phyloP scores from a whole-genome alignment of 2,329 filamentous ascomycete genomes.

The Microcera coccophila region DNA sequence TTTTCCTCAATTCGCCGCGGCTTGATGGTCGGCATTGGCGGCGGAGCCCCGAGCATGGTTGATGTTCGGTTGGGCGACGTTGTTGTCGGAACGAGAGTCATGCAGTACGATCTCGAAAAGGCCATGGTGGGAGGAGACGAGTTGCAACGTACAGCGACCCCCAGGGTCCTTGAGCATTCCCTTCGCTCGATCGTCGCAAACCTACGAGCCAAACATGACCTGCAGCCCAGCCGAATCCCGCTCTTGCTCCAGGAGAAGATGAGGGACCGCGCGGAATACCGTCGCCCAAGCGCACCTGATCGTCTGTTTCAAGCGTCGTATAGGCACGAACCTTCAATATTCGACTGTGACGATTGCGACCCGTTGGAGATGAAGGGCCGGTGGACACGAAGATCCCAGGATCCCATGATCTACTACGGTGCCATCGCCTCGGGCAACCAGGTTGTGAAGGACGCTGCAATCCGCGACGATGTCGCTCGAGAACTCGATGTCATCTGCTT shows the following conservation, averaged over 20 bases:
- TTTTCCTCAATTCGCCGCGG: slow-evolving; percentile 31
- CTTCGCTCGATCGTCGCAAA: slow-evolving; percentile 11
- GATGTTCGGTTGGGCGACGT: slow-evolving; percentile 27
- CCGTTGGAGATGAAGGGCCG: rapidly evolving
- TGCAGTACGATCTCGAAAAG: slow-evolving; percentile 27
- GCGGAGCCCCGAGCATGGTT: slow-evolving; percentile 9
- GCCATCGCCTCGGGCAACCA: slow-evolving; percentile 31
- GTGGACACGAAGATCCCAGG: not conserved
- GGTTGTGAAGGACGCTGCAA: slow-evolving; percentile 34
- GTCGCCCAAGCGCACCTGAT: slow-evolving; percentile 2
- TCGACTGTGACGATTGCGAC: slow-evolving; percentile 1
- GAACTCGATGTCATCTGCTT: slow-evolving; percentile 20
- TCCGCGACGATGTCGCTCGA: slow-evolving; percentile 28
- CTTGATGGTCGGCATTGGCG: slow-evolving; percentile 25
- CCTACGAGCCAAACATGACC: slow-evolving; percentile 9
- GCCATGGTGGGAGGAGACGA: slow-evolving; percentile 1
- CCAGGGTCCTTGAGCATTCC: rapidly evolving
- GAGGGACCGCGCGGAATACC: no score
- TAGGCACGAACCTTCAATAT: rapidly evolving
- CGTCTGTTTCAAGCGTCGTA: not conserved
- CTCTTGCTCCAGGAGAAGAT: no score
- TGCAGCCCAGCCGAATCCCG: no score
- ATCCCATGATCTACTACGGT: slow-evolving; percentile 6
- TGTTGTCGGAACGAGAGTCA: slow-evolving; percentile 23
- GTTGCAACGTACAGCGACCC: slow-evolving; percentile 1